Conservation (phyloP, 176 grass and related monocot species). For the Raddia distichophylla region DNA sequence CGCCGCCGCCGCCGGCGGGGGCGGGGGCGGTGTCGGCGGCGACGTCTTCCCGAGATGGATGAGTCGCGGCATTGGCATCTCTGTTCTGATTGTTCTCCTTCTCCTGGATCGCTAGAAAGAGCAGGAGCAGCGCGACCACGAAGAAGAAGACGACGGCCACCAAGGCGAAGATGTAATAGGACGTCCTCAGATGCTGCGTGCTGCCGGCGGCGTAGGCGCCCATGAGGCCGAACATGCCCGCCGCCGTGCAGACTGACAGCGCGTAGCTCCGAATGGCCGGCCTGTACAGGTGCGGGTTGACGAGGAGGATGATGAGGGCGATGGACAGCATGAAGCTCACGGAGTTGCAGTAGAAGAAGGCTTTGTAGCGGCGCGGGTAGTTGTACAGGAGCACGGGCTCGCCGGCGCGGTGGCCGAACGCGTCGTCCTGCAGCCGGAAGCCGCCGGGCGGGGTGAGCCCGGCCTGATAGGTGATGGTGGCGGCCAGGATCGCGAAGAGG, state of each 20-base stretch:
- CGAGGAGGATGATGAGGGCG: conserved; percentile 40
- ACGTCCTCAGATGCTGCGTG: background rate
- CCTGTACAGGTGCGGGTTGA: conserved; percentile 17
- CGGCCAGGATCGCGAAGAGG: conserved; percentile 36
- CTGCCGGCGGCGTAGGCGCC: conserved; percentile 24
- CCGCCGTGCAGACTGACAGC: background rate
- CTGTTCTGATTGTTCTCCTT: too few relatives aligned
- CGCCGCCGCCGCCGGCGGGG: too few relatives aligned
- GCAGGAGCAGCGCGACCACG: background rate
- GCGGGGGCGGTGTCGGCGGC: too few relatives aligned
- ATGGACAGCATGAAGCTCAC: conserved; percentile 39
- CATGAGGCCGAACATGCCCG: background rate
- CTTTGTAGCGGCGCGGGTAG: conserved; percentile 24
- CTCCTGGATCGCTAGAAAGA: background rate
- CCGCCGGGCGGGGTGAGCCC: conserved; percentile 46
- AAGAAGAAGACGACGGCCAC: background rate
- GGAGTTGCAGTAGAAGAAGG: conserved; percentile 53
- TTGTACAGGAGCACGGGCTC: conserved; percentile 10
- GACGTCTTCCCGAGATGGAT: background rate
- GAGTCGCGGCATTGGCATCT: too few relatives aligned
- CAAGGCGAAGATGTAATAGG: background rate
- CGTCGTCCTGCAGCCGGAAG: conserved; percentile 6
- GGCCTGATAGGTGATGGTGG: conserved; percentile 47
- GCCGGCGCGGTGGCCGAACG: background rate
- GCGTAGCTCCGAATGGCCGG: conserved; percentile 13